phyloP scores from a whole-genome alignment of 129 eudicot genomes.

The Arctium minus region DNA sequence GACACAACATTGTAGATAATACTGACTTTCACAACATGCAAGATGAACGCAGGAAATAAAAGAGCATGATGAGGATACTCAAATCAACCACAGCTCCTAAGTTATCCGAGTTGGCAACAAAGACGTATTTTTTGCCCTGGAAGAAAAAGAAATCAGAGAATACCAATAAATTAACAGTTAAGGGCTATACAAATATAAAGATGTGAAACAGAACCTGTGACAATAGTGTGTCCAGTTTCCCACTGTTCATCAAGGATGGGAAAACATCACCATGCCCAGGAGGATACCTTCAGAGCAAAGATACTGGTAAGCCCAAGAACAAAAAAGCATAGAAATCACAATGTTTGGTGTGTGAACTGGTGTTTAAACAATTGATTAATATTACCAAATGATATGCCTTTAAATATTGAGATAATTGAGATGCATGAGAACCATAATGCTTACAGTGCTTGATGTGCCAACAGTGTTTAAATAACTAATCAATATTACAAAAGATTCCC shows the following conservation, averaged over 20 bases:
- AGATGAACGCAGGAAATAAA: not conserved
- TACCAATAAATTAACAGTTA: not conserved
- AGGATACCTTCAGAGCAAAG: constrained; percentile 68
- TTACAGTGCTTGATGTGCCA: not conserved
- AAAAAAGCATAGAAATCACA: not conserved
- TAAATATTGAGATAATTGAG: not conserved
- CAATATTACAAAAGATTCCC: not conserved
- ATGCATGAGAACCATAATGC: not conserved
- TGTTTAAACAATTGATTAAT: not conserved
- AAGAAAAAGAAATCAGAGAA: constrained; percentile 2
- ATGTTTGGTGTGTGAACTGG: not conserved
- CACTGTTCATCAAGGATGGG: constrained; percentile 93
- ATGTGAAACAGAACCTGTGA: constrained; percentile 55
- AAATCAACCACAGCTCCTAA: constrained; percentile 93
- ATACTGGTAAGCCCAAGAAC: not conserved
- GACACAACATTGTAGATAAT: constrained; percentile 2
- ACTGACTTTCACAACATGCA: not conserved
- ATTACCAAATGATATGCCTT: not conserved
- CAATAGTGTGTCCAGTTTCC: constrained; percentile 80
- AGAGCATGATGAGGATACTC: constrained; percentile 60
- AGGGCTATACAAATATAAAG: not conserved
- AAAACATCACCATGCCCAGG: constrained; percentile 99
- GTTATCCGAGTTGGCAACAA: constrained; percentile 96
- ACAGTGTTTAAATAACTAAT: not conserved
- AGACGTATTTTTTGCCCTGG: constrained; percentile 97